phyloP scores from a whole-genome alignment of 805 yeast species.

The Komagataella mondaviorum region DNA sequence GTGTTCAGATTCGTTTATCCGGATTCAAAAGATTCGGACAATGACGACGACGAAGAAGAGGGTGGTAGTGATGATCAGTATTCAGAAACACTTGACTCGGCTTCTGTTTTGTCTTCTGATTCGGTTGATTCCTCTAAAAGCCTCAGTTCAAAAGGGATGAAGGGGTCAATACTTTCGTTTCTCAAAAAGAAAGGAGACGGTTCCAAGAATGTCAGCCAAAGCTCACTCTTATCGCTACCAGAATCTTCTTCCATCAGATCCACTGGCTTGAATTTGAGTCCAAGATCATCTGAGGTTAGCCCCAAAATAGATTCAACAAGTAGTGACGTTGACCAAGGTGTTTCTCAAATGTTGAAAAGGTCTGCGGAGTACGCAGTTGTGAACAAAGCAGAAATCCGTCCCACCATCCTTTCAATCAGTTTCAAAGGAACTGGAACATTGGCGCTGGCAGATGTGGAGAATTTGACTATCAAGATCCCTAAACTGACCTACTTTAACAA shows the following conservation, averaged over 20 bases:
- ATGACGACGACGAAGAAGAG: background rate
- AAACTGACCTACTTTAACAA: slow-evolving; percentile 39
- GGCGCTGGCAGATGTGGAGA: slow-evolving; percentile 64
- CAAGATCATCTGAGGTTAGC: background rate
- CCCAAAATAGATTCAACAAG: background rate
- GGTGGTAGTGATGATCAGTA: background rate
- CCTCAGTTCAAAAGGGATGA: background rate
- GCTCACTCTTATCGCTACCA: background rate
- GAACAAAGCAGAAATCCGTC: slow-evolving; percentile 37
- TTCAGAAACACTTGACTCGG: background rate
- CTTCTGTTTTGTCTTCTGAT: background rate
- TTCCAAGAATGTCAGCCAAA: background rate
- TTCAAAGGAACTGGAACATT: slow-evolving; percentile 63
- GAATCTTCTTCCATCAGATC: background rate
- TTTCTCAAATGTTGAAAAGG: slow-evolving; percentile 57
- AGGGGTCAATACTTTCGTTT: background rate
- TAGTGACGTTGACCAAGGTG: background rate
- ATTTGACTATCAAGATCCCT: slow-evolving; percentile 58
- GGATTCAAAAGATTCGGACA: background rate
- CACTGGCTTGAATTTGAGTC: background rate
- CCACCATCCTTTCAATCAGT: slow-evolving; percentile 50
- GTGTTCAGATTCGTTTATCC: slow-evolving; percentile 67
- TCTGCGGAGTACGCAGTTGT: slow-evolving; percentile 66
- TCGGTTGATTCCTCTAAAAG: background rate
- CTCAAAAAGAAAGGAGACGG: background rate